Evolutionary conservation across 164 flowering plant species (phyloP).

Genomic region (Pachysandra terminalis): DNA sequence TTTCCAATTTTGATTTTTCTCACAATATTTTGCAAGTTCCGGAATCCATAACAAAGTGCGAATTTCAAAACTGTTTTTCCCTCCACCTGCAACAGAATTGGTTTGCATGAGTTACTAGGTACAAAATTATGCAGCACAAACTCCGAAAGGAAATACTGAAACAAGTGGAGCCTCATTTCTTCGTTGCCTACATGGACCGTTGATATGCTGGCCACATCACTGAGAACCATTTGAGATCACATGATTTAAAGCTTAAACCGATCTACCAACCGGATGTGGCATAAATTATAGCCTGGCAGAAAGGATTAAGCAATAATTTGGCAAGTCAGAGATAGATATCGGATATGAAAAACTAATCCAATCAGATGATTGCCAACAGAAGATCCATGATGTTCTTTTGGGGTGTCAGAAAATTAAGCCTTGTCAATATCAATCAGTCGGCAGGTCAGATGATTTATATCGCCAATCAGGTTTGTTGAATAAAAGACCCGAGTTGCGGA

Average conservation of each 20-base stretch:
- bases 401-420: too few species aligned
- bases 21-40: constrained; percentile 85
- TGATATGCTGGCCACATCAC: too few species aligned
- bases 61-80: constrained; percentile 72
- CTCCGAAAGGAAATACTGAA: too few species aligned
- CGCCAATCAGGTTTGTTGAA: not conserved
- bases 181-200: too few species aligned
- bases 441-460: not conserved
- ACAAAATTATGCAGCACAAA: not conserved
- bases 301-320: not conserved
- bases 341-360: not conserved
- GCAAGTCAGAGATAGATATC: not conserved
- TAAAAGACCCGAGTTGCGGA: not conserved
- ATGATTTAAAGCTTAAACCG: too few species aligned
- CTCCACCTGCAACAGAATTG: constrained; percentile 55
- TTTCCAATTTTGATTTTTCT: constrained; percentile 73
- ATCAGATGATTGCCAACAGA: not conserved
- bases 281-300: not conserved
- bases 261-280: not conserved
- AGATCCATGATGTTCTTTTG: not conserved
- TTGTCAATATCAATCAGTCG: not conserved
- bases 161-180: too few species aligned
- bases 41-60: constrained; percentile 97
- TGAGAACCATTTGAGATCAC: too few species aligned
- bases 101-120: not conserved